Base-by-base conservation (phyloP, 164 flowering plant species). In the Vitis vinifera region DNA sequence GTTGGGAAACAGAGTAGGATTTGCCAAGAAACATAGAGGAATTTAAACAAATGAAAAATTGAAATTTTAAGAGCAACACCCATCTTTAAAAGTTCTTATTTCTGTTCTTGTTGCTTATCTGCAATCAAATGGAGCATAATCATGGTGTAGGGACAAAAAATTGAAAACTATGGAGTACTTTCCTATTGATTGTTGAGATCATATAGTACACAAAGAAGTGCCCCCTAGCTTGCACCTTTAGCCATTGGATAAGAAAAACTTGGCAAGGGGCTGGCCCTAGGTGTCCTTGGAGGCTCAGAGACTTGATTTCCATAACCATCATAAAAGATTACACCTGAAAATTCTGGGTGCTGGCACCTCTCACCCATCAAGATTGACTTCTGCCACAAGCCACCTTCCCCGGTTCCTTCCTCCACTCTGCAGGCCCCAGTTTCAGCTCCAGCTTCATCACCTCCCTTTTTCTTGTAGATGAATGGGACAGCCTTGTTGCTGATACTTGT, bases 331-430 rank as follows among this genome's bases (percentile, higher is more conserved):
- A 77, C 89, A 11, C 91, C 94, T 0, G 94, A 75, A 55, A 87
- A 87, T 44, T 83, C 87, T 15, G 74, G 84, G 12, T 88, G 90
- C 71, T 78, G 88, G 58, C 94, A 89, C 59, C 80, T 87, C 47
- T 85, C 94, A 0, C 94, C 94, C 94, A 87, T 85, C 82, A 87
- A 65, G 19, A 87, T 89, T 5, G 59, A 66, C 67, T 74, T 86
- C 71, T 83, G 91, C 91, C 94, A 87, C 69, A 89, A 16, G 7
- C 89, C 92, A 0, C 76, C 89, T 29, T 79, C 87, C 9, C 79
- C 90, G 15, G 66, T 72, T 44, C 77, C 77, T 51, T 71, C 77
- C 15, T 72, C 82, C 13, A n/a, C 17, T 44, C 55, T 37, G 16
- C 69, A 29, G 44, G 44, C 44, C 50, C 50, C 11, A 59, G 71